phyloP scores from a whole-genome alignment of 2,329 filamentous ascomycete species.

The Diaporthe eres region DNA sequence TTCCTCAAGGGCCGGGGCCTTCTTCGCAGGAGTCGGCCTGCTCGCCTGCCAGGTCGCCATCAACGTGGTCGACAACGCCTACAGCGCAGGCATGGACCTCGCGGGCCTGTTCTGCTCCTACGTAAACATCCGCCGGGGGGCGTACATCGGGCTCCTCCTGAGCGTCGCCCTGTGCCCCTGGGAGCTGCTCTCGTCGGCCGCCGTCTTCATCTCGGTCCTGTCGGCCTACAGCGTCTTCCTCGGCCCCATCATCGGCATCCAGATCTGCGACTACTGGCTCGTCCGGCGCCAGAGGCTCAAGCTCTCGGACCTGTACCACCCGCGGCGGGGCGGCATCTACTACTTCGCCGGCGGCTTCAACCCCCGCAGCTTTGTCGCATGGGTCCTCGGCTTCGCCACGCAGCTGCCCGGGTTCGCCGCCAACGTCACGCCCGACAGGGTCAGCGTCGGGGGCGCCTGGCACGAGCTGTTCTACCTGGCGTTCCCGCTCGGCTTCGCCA shows the following conservation, averaged over 20 bases:
- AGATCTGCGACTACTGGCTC: slow-evolving; percentile 40
- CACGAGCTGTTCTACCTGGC: slow-evolving; percentile 37
- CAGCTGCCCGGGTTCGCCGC: slow-evolving; percentile 38
- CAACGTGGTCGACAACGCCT: slow-evolving; percentile 62
- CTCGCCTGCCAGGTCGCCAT: slow-evolving; percentile 61
- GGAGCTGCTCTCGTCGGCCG: slow-evolving; percentile 62
- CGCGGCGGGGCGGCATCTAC: slow-evolving; percentile 38
- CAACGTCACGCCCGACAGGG: slow-evolving; percentile 30
- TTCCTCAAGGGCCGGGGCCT: slow-evolving; percentile 57
- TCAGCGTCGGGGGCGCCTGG: slow-evolving; percentile 36
- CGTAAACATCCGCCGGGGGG: slow-evolving; percentile 69
- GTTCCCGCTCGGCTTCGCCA: slow-evolving; percentile 37
- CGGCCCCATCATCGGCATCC: slow-evolving; percentile 41
- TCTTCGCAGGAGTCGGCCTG: slow-evolving; percentile 61
- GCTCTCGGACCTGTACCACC: slow-evolving; percentile 41
- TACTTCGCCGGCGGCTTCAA: slow-evolving; percentile 41
- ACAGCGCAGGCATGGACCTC: slow-evolving; percentile 69
- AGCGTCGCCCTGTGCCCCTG: slow-evolving; percentile 58
- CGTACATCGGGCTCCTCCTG: slow-evolving; percentile 55
- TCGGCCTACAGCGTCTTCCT: slow-evolving; percentile 52
- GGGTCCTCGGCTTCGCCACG: slow-evolving; percentile 40
- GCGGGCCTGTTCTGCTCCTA: slow-evolving; percentile 65
- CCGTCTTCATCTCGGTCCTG: slow-evolving; percentile 62
- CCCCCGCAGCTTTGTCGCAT: slow-evolving; percentile 39
- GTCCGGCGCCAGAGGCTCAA: slow-evolving; percentile 39